Evolutionary conservation across 805 yeast species (phyloP).

Genomic region (Candida easanensis): DNA sequence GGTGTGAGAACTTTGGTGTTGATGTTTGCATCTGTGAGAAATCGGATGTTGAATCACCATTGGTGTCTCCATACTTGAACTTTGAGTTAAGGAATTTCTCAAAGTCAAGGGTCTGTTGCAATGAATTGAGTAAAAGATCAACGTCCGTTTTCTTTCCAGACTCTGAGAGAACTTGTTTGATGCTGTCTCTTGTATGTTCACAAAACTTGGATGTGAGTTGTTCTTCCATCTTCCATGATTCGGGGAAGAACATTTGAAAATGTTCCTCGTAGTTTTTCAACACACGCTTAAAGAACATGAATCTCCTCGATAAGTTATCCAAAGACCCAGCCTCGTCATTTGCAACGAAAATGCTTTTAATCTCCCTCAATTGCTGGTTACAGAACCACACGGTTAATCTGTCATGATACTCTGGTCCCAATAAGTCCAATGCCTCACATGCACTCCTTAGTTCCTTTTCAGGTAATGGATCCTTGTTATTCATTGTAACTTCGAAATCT

Average conservation of each 20-base stretch:
- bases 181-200: slow-evolving; percentile 63
- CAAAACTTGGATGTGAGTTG: slow-evolving; percentile 64
- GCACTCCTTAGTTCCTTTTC: slow-evolving; percentile 49
- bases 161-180: slow-evolving; percentile 49
- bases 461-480: slow-evolving; percentile 27
- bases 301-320: slow-evolving; percentile 82
- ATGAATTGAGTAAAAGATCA: slow-evolving; percentile 60
- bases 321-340: slow-evolving; percentile 93
- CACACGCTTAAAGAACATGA: slow-evolving; percentile 73
- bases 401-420: slow-evolving; percentile 55
- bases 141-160: slow-evolving; percentile 49
- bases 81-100: slow-evolving; percentile 69
- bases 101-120: slow-evolving; percentile 79
- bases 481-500: slow-evolving; percentile 60
- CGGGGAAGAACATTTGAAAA: slow-evolving; percentile 58
- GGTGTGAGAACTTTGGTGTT: slow-evolving; percentile 34
- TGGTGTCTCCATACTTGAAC: slow-evolving; percentile 37
- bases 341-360: slow-evolving; percentile 68
- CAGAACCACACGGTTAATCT: slow-evolving; percentile 74
- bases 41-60: slow-evolving; percentile 8
- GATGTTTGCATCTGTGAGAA: slow-evolving; percentile 17
- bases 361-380: slow-evolving; percentile 65
- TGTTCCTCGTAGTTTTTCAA: slow-evolving; percentile 55
- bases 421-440: slow-evolving; percentile 65
- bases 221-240: slow-evolving; percentile 66